Evolutionary conservation across 225 moss, liverwort and hornwort species (phyloP), one percentile per base, ranked within the genome.

Genomic region (Marchantia paleacea): DNA sequence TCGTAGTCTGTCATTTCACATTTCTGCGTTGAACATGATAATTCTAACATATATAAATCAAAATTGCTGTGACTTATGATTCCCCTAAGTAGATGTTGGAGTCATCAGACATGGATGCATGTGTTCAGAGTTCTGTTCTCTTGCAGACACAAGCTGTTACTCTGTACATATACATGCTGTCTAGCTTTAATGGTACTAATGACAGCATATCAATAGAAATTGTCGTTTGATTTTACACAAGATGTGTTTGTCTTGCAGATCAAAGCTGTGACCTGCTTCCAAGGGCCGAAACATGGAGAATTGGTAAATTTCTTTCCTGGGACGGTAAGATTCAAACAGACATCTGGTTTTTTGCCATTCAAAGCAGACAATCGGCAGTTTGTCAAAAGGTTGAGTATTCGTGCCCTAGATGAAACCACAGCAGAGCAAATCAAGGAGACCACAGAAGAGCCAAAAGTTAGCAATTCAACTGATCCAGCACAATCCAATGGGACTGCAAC

Each of bases 401-500:
- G 79, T 69, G 87, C 82, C 11, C 55, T 84, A 20, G 87, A 87
- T 72, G 87, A 87, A 53, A 70, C 83, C 9, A 84, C 82, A 74
- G 82, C 84, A 51, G 82, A 84, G 68, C 54, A 81, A 28, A 12
- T 72, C 8, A 72, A 79, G 22, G 73, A 82, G 47, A 82, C 30
- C 31, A 49, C 63, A 77, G 82, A 69, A 30, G 82, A 30, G 31
- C 55, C 54, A 28, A 55, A 84, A 68, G 55, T 0, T 19, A 86
- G 72, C 70, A 30, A 65, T 16, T 80, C 80, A 4, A 77, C 62
- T 31, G 87, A 80, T 14, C 25, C 60, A 61, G 8, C 81, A 68
- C 64, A 58, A 6, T 85, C 79, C 22, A 93, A 94, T 78, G 91
- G 89, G 60, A 84, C 92, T 8, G 80, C 82, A 51, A 81, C 83